Evolutionary conservation across 163 green algal species (phyloP).

Genomic region (Prototheca wickerhamii): DNA sequence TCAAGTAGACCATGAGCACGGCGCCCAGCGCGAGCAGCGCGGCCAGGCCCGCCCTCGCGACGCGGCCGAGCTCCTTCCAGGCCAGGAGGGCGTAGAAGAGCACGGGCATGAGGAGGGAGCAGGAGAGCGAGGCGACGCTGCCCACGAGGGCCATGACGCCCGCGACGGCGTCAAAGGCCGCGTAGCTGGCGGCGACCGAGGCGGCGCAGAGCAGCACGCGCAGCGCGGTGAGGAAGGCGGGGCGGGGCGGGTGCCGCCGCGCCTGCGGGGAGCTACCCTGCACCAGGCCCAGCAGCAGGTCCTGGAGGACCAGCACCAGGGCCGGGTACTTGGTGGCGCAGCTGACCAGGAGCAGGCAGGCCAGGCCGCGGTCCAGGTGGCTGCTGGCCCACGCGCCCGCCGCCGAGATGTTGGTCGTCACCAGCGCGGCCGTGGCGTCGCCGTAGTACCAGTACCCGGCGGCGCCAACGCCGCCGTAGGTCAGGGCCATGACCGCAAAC

Average conservation of each 20-base stretch:
- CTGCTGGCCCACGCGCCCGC: conserved; percentile 6
- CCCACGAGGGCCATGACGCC: conserved; percentile 35
- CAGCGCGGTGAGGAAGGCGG: neutral
- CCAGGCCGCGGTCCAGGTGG: neutral
- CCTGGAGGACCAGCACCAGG: conserved; percentile 14
- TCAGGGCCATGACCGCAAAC: conserved; percentile 30
- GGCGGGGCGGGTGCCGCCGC: neutral
- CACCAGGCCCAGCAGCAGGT: neutral
- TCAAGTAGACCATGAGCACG: too few species aligned
- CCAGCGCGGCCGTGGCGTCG: conserved; percentile 12
- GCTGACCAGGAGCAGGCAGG: conserved; percentile 15
- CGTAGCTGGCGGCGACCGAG: neutral
- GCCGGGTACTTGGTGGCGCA: conserved; percentile 15
- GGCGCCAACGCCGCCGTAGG: conserved; percentile 28
- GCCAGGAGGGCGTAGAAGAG: too few species aligned
- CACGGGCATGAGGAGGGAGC: conserved; percentile 35
- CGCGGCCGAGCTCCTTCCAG: too few species aligned
- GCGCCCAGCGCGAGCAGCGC: too few species aligned
- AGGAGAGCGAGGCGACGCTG: conserved; percentile 31
- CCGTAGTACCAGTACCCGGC: conserved; percentile 42
- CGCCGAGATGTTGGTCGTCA: conserved; percentile 30
- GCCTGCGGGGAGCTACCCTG: neutral
- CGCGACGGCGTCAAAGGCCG: conserved; percentile 20
- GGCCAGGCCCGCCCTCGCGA: too few species aligned
- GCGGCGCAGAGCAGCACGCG: conserved; percentile 6